Conservation (phyloP, 768 basidiomycete genomes). For the Russula earlei region DNA sequence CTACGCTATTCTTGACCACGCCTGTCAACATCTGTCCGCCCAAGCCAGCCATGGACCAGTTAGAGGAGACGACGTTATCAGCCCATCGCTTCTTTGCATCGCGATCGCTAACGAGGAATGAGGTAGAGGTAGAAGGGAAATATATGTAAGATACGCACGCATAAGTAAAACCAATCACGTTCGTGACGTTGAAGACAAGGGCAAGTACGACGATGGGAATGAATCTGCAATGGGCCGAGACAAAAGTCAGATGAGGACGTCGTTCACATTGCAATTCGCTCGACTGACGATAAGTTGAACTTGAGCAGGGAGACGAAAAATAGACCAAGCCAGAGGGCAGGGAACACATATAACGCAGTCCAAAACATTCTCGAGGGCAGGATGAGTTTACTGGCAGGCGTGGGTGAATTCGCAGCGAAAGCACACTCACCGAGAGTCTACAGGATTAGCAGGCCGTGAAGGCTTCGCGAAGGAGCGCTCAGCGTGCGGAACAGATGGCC, state of each 20-base stretch:
- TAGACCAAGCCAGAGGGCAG: conserved; percentile 77
- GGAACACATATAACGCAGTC: conserved; percentile 87
- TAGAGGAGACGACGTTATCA: conserved; percentile 54
- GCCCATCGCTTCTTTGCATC: conserved; percentile 94
- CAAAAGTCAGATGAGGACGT: conserved; percentile 7
- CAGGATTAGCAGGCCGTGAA: conserved; percentile 76
- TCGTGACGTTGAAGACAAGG: conserved; percentile 91
- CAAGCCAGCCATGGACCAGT: conserved; percentile 69
- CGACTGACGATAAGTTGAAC: conserved; percentile 73
- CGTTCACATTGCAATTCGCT: background rate
- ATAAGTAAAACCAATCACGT: conserved; percentile 94
- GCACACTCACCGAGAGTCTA: conserved; percentile 69
- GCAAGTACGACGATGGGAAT: conserved; percentile 92
- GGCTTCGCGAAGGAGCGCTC: conserved; percentile 41
- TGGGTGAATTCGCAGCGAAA: background rate
- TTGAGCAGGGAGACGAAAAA: conserved; percentile 85
- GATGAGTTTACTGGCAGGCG: background rate
- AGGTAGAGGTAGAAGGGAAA: background rate
- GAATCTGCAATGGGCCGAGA: conserved; percentile 45
- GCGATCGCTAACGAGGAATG: conserved; percentile 48
- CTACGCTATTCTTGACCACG: conserved; percentile 73
- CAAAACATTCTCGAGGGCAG: conserved; percentile 24
- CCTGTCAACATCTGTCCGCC: conserved; percentile 80
- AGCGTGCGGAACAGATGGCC: background rate
- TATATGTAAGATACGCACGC: conserved; percentile 43